Percentiles rank a stretch among this genome's conserved stretches.
Conservation (phyloP, 768 basidiomycete genomes). For the Collybiopsis luxurians region DNA sequence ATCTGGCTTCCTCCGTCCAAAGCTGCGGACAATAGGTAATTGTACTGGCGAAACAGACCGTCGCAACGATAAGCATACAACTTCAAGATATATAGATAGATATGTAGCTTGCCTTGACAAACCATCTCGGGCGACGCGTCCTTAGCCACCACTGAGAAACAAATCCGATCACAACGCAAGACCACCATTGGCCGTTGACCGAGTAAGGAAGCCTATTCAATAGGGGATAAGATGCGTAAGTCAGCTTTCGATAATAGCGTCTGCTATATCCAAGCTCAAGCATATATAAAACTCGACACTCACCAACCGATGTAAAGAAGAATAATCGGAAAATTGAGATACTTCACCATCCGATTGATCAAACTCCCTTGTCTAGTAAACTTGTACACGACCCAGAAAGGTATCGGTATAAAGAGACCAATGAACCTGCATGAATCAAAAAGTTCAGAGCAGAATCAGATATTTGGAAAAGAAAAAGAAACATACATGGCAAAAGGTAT, state of each 20-base stretch:
- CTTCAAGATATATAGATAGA: too few species aligned
- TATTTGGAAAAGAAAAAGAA: not conserved
- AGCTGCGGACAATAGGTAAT: conserved; percentile 47
- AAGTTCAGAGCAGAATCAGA: not conserved
- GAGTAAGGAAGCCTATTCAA: conserved; percentile 48
- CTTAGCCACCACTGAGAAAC: conserved; percentile 49
- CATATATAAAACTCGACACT: too few species aligned
- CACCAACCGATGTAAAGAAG: conserved; percentile 34
- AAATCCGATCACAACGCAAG: conserved; percentile 49
- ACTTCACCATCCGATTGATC: conserved; percentile 32
- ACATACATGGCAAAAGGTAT: conserved; percentile 45
- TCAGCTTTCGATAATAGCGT: too few species aligned
- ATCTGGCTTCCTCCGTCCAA: conserved; percentile 47
- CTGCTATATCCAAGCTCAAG: too few species aligned
- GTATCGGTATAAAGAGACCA: conserved; percentile 46
- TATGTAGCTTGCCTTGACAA: conserved; percentile 42
- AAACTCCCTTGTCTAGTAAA: conserved; percentile 29
- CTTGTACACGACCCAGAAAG: conserved; percentile 45
- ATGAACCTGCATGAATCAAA: conserved; percentile 27
- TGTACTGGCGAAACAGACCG: too few species aligned
- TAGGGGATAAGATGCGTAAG: too few species aligned
- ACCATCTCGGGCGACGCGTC: conserved; percentile 40
- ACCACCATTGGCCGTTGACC: conserved; percentile 55
- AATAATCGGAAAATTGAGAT: conserved; percentile 46
- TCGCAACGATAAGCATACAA: too few species aligned